Evolutionary conservation across 441 rosid genomes (phyloP), one percentile per base, ranked within the genome.

Genomic region (Euphorbia schlechtendalii): DNA sequence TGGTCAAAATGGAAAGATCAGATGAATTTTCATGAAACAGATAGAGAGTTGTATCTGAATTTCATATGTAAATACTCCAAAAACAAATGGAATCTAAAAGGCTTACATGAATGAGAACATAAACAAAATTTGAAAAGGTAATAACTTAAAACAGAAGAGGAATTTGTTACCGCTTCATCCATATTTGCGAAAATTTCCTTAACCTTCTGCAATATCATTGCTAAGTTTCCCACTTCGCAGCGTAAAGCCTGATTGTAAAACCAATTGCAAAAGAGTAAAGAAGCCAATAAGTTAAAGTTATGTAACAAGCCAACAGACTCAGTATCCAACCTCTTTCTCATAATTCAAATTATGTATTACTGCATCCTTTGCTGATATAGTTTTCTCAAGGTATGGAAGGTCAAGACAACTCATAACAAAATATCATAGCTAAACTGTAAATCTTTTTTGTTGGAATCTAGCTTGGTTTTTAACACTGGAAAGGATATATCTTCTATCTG

Each of bases 401-500:
- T 85, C 76, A 91, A 88, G 91, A 71, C 64, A 69, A 65, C 74
- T 17, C 36, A 62, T 59, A 61, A 66, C 17, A 59, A 68, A 67
- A 60, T 51, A 43, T 69, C 64, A 61, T 40, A 40, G 69, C 69
- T 43, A 55, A 75, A 59, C 18, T 59, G 56, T 41, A 67, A 62
- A 13, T 60, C 59, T 56, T 36, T 69, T 46, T 53, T 51, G 8
- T 18, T n/a, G n/a, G 18, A 55, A 67, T 55, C 66, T 60, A 57
- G n/a, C 40, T 58, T 28, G 52, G 46, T 66, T 17, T 49, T 53
- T 17, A 52, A 63, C n/a, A n/a, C n/a, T 65, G 21, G 27, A 10
- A 52, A 32, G 92, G 94, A 91, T 91, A 88, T 91, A 70, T 84
- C 89, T 82, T 86, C 86, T 5, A 83, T 62, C 71, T 83, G 90